Evolutionary conservation across 2,329 filamentous ascomycete species (phyloP), one percentile per base, ranked within the genome.

Genomic region (Ceratocystis colombiana): DNA sequence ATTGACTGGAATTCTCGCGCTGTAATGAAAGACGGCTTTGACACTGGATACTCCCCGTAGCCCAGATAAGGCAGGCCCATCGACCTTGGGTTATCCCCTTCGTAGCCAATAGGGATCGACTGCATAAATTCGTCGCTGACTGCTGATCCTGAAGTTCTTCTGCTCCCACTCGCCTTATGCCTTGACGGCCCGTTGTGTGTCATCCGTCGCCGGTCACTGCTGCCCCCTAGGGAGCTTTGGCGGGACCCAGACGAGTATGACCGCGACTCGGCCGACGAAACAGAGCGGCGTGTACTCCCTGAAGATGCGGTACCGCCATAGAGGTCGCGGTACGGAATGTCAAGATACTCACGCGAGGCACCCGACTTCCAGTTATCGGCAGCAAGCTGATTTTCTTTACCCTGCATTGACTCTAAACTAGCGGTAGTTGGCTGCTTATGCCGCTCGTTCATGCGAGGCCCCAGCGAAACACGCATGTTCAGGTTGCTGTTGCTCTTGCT

Each of bases 61-160:
- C 66, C 64, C 37, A 65, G 50, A 20, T 65, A 59, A 1, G 63
- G 63, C 63, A 65, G 44, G 20, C 63, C 28, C n/a, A 65, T 37
- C 5, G 45, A 15, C 20, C 20, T 53, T 5, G 48, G 48, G 62
- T 48, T 55, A 33, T 67, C 66, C 10, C 17, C 33, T 20, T 67
- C 62, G 17, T 64, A 67, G n/a, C 66, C 61, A 44, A 67, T 67
- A 10, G 66, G 66, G 5, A 67, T 67, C 5, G 66, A 64, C 53
- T 67, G 66, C 62, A 67, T 67, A n/a, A 61, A 61, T 20, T 68
- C 66, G 33, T 66, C 64, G 15, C 66, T 68, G 15, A 66, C 25
- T 2, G 41, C 61, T 12, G 59, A 66, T 28, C 44, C 53, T 8
- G 66, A 67, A 12, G 62, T 64, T 25, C 64, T 64, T 45, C 66